Percentiles rank a stretch among this genome's conserved stretches.
Evolutionary conservation across 2,329 filamentous ascomycete genomes (phyloP).

Genomic region (Camptophora hylomeconis): DNA sequence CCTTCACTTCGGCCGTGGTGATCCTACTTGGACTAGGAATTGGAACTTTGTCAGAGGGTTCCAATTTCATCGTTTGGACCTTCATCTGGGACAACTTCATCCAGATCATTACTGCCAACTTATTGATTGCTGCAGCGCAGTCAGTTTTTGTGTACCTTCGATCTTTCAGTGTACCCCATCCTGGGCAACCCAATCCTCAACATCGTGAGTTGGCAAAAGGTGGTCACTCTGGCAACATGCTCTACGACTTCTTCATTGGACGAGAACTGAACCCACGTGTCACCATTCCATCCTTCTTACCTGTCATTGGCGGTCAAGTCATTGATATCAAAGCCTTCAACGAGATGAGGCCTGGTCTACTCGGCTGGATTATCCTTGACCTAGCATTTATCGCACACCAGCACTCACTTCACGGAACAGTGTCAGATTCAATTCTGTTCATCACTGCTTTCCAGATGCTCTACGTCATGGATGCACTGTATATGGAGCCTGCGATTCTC

Average conservation of each 20-base stretch:
- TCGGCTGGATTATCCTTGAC: conserved; percentile 80
- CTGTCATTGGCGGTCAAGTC: conserved; percentile 56
- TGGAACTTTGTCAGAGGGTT: conserved; percentile 64
- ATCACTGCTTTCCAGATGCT: conserved; percentile 64
- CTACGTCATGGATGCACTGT: conserved; percentile 74
- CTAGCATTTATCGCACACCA: conserved; percentile 76
- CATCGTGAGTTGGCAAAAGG: conserved; percentile 69
- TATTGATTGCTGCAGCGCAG: conserved; percentile 59
- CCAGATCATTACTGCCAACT: conserved; percentile 71
- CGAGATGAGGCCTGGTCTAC: conserved; percentile 81
- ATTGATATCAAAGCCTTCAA: conserved; percentile 84
- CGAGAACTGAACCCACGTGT: conserved; percentile 87
- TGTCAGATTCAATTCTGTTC: conserved; percentile 77
- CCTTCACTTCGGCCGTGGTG: conserved; percentile 60
- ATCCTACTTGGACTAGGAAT: conserved; percentile 59
- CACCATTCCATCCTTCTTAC: conserved; percentile 39
- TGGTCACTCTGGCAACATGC: conserved; percentile 66
- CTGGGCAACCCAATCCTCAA: conserved; percentile 50
- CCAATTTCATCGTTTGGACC: conserved; percentile 77
- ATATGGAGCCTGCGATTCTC: conserved; percentile 76
- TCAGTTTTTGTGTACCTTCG: conserved; percentile 68
- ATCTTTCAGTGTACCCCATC: conserved; percentile 63
- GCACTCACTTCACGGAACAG: conserved; percentile 67
- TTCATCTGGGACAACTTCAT: conserved; percentile 87
- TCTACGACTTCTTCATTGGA: conserved; percentile 96